These are phyloP conservation scores for Sporothrix sp. DNA, from an alignment of 2,329 filamentous ascomycete genomes.

Conservation along the genomic window DNA sequence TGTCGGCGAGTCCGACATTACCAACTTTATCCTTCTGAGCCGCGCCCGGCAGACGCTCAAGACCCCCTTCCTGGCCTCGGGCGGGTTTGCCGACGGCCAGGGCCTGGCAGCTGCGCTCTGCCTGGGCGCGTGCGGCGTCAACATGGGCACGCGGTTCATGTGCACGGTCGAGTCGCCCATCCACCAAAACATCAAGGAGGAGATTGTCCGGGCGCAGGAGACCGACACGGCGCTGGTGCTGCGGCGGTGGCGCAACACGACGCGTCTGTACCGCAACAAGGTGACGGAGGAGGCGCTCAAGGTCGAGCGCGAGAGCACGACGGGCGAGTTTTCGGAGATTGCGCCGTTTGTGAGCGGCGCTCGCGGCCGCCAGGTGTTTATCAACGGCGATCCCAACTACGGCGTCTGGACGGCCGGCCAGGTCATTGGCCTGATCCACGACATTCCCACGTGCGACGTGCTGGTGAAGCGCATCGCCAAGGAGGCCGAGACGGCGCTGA, in stretches of 20 bases:
- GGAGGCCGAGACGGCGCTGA: conserved; percentile 60
- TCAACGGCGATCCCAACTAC: conserved; percentile 82
- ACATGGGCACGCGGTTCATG: conserved; percentile 99
- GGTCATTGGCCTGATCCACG: conserved; percentile 81
- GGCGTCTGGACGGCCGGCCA: conserved; percentile 96
- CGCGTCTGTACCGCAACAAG: conserved; percentile 80
- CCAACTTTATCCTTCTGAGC: conserved; percentile 80
- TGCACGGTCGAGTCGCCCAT: conserved; percentile 89
- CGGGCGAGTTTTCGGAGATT: conserved; percentile 82
- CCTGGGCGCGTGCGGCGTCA: conserved; percentile 86
- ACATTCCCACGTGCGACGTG: conserved; percentile 65
- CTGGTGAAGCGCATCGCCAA: conserved; percentile 65
- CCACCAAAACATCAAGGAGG: conserved; percentile 85
- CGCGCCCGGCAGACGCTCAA: conserved; percentile 73
- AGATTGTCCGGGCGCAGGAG: conserved; percentile 81
- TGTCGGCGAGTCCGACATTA: conserved; percentile 79
- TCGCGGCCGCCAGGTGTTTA: conserved; percentile 81
- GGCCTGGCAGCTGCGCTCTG: conserved; percentile 84
- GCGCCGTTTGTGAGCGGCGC: conserved; percentile 82
- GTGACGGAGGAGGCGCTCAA: conserved; percentile 70
- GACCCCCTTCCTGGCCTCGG: conserved; percentile 89
- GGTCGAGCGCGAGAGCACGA: conserved; percentile 72
- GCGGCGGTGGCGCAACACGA: conserved; percentile 87
- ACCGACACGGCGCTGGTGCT: conserved; percentile 85
- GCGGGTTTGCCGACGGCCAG: conserved; percentile 90